A percentile compares a stretch with the other conserved stretches of the same genome.
Conservation (phyloP, 163 green algal genomes). For the Scenedesmus sp. region DNA sequence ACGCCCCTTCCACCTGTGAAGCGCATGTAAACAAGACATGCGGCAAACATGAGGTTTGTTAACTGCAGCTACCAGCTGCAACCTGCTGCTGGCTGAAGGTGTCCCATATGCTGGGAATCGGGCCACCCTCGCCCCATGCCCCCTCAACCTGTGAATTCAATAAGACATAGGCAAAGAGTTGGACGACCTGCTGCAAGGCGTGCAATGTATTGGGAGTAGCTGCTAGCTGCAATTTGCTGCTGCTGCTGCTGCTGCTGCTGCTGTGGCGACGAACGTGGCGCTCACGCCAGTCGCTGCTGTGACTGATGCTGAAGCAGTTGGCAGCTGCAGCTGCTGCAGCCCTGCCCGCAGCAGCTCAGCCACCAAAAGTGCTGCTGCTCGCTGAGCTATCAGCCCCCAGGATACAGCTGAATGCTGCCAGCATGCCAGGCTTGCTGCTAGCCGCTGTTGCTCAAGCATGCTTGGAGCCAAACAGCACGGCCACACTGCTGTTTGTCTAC, state of each 20-base stretch:
- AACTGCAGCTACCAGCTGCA: too few relatives aligned
- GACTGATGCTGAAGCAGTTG: neutral
- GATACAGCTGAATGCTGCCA: neutral
- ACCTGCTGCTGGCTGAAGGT: constrained; percentile 35
- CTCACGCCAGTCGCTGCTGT: neutral
- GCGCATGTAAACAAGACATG: too few relatives aligned
- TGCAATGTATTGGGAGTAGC: neutral
- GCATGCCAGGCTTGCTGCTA: neutral
- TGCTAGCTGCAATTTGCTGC: neutral
- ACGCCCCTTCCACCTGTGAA: constrained; percentile 56
- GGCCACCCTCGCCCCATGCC: constrained; percentile 39
- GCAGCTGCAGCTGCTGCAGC: neutral
- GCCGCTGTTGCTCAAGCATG: neutral
- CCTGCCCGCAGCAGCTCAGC: neutral
- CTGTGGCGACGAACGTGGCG: neutral
- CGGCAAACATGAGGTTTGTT: too few relatives aligned
- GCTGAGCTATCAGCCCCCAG: neutral
- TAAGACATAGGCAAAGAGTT: too few relatives aligned
- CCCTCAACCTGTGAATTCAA: constrained; percentile 53
- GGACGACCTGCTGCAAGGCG: too few relatives aligned
- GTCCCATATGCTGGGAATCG: constrained; percentile 53
- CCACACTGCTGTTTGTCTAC: neutral
- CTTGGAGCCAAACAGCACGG: neutral
- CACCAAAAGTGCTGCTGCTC: neutral
- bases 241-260: constrained; percentile 1